Percentiles rank a stretch among this genome's conserved stretches.
These are phyloP conservation scores for Cyberlindnera xishuangbannaensis DNA, from an alignment of 805 yeast genomes.

Conservation along the genomic window DNA sequence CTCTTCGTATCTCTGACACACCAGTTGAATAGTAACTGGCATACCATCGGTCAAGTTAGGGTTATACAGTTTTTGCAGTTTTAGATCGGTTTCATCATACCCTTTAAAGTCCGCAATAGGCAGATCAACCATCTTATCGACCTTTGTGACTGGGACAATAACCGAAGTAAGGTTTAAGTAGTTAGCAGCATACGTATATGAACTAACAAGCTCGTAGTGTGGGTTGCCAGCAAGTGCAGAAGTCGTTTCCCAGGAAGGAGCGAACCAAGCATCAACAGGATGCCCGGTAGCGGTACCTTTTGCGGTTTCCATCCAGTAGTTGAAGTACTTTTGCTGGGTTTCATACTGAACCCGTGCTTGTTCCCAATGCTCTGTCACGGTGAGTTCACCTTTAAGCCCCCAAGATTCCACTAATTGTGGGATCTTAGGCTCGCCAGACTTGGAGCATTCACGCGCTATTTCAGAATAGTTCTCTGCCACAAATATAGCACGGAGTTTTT, in stretches of 20 bases:
- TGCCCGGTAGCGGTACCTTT: slow-evolving; percentile 47
- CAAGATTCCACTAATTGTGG: slow-evolving; percentile 59
- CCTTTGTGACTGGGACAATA: slow-evolving; percentile 46
- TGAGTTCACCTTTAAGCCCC: slow-evolving; percentile 50
- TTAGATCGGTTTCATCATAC: slow-evolving; percentile 27
- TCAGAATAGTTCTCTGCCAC: slow-evolving; percentile 61
- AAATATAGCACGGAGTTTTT: slow-evolving; percentile 50
- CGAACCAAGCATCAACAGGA: slow-evolving; percentile 55
- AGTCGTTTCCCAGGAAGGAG: slow-evolving; percentile 62
- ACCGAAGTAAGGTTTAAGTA: slow-evolving; percentile 64
- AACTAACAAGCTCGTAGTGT: slow-evolving; percentile 62
- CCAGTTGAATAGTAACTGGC: slow-evolving; percentile 44
- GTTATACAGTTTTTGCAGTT: slow-evolving; percentile 14
- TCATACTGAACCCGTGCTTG: slow-evolving; percentile 29
- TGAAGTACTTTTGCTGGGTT: slow-evolving; percentile 31
- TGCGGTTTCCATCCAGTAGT: slow-evolving; percentile 29
- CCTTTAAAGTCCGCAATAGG: slow-evolving; percentile 29
- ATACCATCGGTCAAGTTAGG: slow-evolving; percentile 50
- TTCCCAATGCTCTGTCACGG: slow-evolving; percentile 38
- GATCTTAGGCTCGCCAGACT: slow-evolving; percentile 64
- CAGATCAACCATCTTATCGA: slow-evolving; percentile 39
- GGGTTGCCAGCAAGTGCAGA: slow-evolving; percentile 42
- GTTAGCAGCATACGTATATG: slow-evolving; percentile 70
- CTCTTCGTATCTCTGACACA: slow-evolving; percentile 44
- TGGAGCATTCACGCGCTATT: slow-evolving; percentile 43